Conservation (phyloP, 163 green algal genomes). For the Botryococcus braunii region DNA sequence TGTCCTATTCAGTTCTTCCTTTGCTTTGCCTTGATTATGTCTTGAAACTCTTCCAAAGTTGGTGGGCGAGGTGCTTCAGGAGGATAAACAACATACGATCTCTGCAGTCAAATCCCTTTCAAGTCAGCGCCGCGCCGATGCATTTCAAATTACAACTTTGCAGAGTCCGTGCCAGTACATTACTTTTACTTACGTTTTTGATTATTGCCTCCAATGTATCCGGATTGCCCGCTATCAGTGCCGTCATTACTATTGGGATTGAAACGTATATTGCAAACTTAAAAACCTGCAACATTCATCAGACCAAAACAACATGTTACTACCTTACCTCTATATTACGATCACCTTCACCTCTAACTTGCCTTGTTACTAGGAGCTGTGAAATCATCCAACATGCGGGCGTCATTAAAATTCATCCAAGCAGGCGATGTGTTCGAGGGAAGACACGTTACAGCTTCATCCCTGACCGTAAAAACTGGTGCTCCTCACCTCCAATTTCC, state of each 20-base stretch:
- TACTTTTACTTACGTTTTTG: conserved; percentile 49
- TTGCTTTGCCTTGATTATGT: conserved; percentile 26
- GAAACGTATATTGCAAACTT: conserved; percentile 81
- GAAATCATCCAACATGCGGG: too few relatives aligned
- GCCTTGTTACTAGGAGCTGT: too few relatives aligned
- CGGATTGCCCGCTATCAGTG: conserved; percentile 56
- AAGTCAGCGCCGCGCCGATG: neutral
- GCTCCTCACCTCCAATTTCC: too few relatives aligned
- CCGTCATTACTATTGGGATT: conserved; percentile 70
- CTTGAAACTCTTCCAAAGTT: conserved; percentile 47
- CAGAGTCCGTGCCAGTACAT: neutral
- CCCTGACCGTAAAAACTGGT: too few relatives aligned
- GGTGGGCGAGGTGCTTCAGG: conserved; percentile 49
- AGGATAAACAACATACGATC: conserved; percentile 62
- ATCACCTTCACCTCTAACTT: too few relatives aligned
- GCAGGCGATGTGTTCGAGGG: too few relatives aligned
- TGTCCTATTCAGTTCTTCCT: conserved; percentile 20
- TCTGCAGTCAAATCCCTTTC: conserved; percentile 22
- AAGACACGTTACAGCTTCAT: too few relatives aligned
- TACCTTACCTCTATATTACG: too few relatives aligned
- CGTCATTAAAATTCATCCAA: too few relatives aligned
- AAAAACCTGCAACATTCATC: conserved; percentile 78
- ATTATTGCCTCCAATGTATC: conserved; percentile 64
- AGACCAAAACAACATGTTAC: too few relatives aligned
- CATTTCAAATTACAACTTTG: neutral